A percentile compares a stretch with the other conserved stretches of the same genome.
Conservation (phyloP, 345 rosid species). For the Arabidopsis suecica region DNA sequence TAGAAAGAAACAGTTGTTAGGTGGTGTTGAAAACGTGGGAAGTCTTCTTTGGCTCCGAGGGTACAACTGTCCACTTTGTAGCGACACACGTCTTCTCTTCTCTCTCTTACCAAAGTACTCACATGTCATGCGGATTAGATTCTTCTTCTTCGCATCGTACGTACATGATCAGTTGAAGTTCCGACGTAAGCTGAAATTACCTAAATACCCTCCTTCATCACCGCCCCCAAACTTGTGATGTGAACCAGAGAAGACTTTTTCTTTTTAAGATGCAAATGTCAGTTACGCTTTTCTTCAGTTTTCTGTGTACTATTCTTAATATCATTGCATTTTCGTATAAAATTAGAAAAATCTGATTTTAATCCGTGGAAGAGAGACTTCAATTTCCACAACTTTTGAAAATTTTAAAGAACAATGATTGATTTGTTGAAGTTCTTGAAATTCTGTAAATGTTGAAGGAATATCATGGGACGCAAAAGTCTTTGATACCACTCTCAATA, state of each 20-base stretch:
- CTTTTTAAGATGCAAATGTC: neutral
- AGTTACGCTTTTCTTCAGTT: neutral
- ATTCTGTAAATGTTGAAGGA: neutral
- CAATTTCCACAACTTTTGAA: neutral
- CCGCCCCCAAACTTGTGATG: neutral
- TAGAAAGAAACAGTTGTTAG: conserved; percentile 43
- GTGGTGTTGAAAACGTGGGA: conserved; percentile 45
- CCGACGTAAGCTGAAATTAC: conserved; percentile 34
- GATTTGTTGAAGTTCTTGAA: neutral
- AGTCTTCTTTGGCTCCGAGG: conserved; percentile 30
- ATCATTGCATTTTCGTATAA: neutral
- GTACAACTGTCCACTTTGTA: conserved; percentile 33
- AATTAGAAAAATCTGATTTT: neutral
- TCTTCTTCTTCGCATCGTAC: conserved; percentile 19
- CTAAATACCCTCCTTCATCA: conserved; percentile 7
- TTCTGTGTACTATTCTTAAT: neutral
- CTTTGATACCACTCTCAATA: neutral
- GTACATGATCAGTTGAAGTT: neutral
- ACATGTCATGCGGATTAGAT: conserved; percentile 31
- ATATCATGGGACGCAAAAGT: neutral
- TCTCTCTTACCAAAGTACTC: neutral
- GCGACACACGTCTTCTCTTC: conserved; percentile 39
- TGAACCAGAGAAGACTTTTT: neutral
- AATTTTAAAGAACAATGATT: neutral
- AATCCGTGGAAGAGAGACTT: neutral